phyloP scores from a whole-genome alignment of 2,329 filamentous ascomycete genomes.

The Aspergillus quadricinctus region DNA sequence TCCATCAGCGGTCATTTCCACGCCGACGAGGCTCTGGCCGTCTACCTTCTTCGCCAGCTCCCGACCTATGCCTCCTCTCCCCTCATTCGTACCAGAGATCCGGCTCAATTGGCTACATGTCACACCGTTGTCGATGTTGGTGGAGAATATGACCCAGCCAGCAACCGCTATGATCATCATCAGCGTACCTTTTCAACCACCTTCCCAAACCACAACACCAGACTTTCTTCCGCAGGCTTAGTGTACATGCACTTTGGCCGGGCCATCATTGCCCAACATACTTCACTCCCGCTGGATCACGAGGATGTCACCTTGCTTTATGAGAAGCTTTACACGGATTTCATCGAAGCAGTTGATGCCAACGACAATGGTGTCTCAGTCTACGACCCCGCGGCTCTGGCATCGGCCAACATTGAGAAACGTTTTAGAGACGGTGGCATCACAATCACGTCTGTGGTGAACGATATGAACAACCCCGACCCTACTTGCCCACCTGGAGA shows the following conservation, averaged over 20 bases:
- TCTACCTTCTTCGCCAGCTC: constrained; percentile 88
- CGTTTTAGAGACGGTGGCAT: constrained; percentile 80
- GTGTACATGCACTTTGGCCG: constrained; percentile 95
- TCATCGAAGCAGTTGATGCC: constrained; percentile 92
- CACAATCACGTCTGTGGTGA: constrained; percentile 77
- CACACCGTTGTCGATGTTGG: constrained; percentile 98
- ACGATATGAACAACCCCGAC: constrained; percentile 68
- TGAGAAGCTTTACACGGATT: constrained; percentile 85
- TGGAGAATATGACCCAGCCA: constrained; percentile 76
- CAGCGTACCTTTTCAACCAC: constrained; percentile 83
- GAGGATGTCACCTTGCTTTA: constrained; percentile 71
- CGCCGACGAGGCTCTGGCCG: constrained; percentile 93
- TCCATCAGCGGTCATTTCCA: constrained; percentile 79
- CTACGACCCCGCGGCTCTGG: constrained; percentile 68
- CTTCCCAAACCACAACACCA: constrained; percentile 79
- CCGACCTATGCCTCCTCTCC: constrained; percentile 70
- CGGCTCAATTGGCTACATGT: constrained; percentile 70
- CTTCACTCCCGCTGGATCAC: constrained; percentile 56
- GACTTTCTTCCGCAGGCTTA: constrained; percentile 87
- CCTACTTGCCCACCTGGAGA: constrained; percentile 45
- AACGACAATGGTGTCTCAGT: constrained; percentile 92
- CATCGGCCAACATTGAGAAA: constrained; percentile 70
- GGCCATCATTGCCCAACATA: constrained; percentile 68
- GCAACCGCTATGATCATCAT: constrained; percentile 91
- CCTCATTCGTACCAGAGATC: constrained; percentile 84